A percentile compares a stretch with the other conserved stretches of the same genome.
Evolutionary conservation across 805 yeast species (phyloP).

Genomic region (Sungouiozyma intestinalis): DNA sequence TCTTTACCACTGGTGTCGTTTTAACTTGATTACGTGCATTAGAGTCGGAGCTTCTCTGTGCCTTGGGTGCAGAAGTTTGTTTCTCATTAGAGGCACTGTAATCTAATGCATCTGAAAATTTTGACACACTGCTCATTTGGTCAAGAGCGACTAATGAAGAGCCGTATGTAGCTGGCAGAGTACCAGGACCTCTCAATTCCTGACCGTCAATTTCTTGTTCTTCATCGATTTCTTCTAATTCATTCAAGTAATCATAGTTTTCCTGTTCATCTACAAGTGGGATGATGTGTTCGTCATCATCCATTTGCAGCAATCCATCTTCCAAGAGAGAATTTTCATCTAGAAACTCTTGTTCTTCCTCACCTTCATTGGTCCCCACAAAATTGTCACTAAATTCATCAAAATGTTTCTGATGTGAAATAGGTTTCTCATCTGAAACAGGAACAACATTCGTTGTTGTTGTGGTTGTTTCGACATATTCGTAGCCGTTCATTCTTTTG

Average conservation of each 20-base stretch:
- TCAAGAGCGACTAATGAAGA: slow-evolving; percentile 9
- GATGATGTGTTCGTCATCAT: background rate
- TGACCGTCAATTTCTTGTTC: background rate
- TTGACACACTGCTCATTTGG: slow-evolving; percentile 17
- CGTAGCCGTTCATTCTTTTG: slow-evolving; percentile 38
- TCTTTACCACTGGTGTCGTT: slow-evolving; percentile 1
- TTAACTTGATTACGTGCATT: background rate
- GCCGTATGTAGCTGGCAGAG: slow-evolving; percentile 2
- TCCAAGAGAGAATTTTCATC: slow-evolving; percentile 1
- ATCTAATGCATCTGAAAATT: slow-evolving; percentile 23
- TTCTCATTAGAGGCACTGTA: slow-evolving; percentile 8
- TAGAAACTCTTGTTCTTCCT: slow-evolving; percentile 5
- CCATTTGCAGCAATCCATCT: background rate
- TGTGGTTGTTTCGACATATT: slow-evolving; percentile 39
- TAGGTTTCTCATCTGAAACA: background rate
- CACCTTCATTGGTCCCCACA: slow-evolving; percentile 10
- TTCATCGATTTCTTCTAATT: slow-evolving; percentile 1
- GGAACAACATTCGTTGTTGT: slow-evolving; percentile 24
- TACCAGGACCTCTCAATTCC: background rate
- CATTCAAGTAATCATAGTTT: slow-evolving; percentile 1
- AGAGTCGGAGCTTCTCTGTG: background rate
- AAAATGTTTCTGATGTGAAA: slow-evolving; percentile 17
- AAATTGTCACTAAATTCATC: slow-evolving; percentile 24
- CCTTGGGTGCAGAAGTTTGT: background rate
- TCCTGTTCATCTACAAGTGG: slow-evolving; percentile 1